Base-by-base conservation (phyloP, 2,329 filamentous ascomycete genomes). In the Elsinoe necatrix region DNA sequence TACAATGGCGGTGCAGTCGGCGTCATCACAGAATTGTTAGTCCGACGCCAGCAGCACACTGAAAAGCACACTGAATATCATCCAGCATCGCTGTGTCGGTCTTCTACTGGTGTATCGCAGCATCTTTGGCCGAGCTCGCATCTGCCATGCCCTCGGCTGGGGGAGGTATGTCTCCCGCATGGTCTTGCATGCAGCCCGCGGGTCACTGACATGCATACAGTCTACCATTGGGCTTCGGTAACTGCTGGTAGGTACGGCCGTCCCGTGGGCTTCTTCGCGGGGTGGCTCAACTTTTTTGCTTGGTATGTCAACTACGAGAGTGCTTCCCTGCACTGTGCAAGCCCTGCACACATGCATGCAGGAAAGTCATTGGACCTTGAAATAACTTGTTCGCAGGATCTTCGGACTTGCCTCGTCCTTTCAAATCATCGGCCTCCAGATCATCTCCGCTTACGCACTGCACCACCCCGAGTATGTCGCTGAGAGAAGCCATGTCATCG, bases 91-190 rank as follows among this genome's bases (percentile, higher is more conserved):
- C 68, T 8, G 72, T 76, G 2, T 74, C 74, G 1, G 58, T 73
- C 47, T 82, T 79, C 61, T 84, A 84, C 69, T 81, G 78, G 73
- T 68, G 78, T 54, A 74, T 84, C 18, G 79, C 79, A 0, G 79
- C 80, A 4, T 80, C 76, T 9, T 75, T 84, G 58, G 80, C 81
- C 43, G 81, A 84, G 67, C 70, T 79, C 43, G 73, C 75, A 2
- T 69, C 65, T n/a, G 65, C 69, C n/a, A 81, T 83, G 59, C 81
- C 81, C 84, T 84, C 58, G 80, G 83, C 63, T 83, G 79, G 78
- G 80, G 80, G 2, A 77, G 79, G 50, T 54, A 39, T 25, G 29
- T 54, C 34, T 37, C n/a, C n/a, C 12, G 50, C 16, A 37, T 11
- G 23, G 16, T 12, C 1, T 9, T 16, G 12, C 27, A 12, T 34